These are phyloP conservation scores for Wickerhamomyces queroliae DNA, from an alignment of 805 yeast species.

Conservation along the genomic window DNA sequence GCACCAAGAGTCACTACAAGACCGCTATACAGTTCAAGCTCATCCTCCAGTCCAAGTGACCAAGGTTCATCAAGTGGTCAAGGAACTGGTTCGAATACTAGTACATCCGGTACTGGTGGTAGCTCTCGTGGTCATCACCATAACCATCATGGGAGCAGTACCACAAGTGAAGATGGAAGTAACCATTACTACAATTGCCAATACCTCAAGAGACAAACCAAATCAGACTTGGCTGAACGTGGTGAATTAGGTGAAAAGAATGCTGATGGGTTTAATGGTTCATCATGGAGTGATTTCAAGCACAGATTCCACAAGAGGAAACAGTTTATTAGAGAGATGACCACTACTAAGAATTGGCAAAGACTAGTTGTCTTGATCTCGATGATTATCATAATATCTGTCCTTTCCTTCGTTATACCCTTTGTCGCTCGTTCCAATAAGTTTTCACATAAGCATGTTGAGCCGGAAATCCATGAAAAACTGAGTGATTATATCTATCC, in stretches of 20 bases:
- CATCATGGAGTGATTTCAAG: not conserved
- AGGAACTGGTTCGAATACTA: no score
- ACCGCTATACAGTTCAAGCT: not conserved
- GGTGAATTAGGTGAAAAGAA: not conserved
- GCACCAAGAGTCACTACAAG: not conserved
- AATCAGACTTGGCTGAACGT: not conserved
- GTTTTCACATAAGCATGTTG: not conserved
- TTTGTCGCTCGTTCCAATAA: not conserved
- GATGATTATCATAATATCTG: not conserved
- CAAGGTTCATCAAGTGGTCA: not conserved
- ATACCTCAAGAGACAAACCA: not conserved
- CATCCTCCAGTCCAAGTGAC: not conserved
- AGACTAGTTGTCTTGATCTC: not conserved
- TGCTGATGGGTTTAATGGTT: not conserved
- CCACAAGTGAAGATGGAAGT: not conserved
- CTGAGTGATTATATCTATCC: slow-evolving; percentile 34
- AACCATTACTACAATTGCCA: not conserved
- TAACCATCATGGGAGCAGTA: no score
- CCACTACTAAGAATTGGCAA: slow-evolving; percentile 4
- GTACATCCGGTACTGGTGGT: no score
- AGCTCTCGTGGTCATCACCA: no score
- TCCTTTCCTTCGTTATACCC: slow-evolving; percentile 4
- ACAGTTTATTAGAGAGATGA: not conserved
- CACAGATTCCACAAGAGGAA: not conserved
- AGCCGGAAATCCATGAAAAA: slow-evolving; percentile 1